Conservation (phyloP, 2,329 filamentous ascomycete species). For the Stachybotrys echinatus region DNA sequence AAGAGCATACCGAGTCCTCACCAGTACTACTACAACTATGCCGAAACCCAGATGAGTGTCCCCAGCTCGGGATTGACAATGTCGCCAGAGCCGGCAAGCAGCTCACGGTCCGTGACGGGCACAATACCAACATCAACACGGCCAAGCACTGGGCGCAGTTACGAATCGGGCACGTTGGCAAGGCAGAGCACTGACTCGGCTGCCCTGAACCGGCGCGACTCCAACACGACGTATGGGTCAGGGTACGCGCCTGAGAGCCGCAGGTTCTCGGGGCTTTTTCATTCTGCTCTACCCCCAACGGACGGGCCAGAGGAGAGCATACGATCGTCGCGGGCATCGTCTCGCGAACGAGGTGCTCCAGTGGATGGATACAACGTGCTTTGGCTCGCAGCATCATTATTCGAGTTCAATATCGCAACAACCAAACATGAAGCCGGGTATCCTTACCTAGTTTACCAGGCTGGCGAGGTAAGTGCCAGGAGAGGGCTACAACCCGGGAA, state of each 20-base stretch:
- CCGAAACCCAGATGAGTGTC: constrained; percentile 31
- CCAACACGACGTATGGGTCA: constrained; percentile 49
- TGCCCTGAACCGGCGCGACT: constrained; percentile 43
- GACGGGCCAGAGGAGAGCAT: constrained; percentile 54
- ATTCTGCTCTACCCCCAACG: constrained; percentile 77
- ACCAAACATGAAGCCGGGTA: constrained; percentile 91
- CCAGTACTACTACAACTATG: constrained; percentile 51
- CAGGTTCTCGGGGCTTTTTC: constrained; percentile 74
- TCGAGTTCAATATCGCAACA: constrained; percentile 94
- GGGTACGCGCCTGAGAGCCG: constrained; percentile 39
- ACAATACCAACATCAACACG: constrained; percentile 35
- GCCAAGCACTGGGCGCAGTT: constrained; percentile 56
- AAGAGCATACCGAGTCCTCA: constrained; percentile 40
- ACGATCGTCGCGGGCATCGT: constrained; percentile 54
- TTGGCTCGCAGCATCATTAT: constrained; percentile 88
- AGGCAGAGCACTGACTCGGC: constrained; percentile 48
- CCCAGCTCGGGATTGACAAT: constrained; percentile 54
- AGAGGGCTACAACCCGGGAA: constrained; percentile 1
- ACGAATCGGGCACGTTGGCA: constrained; percentile 45
- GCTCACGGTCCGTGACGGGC: constrained; percentile 41
- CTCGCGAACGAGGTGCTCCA: constrained; percentile 48
- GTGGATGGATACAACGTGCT: constrained; percentile 65
- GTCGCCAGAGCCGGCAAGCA: constrained; percentile 46
- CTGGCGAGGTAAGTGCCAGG: constrained; percentile 68
- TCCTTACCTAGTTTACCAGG: constrained; percentile 91